A percentile compares a stretch with the other conserved stretches of the same genome.
Conservation (phyloP, 164 flowering plant species). For the Berberis vulgaris region DNA sequence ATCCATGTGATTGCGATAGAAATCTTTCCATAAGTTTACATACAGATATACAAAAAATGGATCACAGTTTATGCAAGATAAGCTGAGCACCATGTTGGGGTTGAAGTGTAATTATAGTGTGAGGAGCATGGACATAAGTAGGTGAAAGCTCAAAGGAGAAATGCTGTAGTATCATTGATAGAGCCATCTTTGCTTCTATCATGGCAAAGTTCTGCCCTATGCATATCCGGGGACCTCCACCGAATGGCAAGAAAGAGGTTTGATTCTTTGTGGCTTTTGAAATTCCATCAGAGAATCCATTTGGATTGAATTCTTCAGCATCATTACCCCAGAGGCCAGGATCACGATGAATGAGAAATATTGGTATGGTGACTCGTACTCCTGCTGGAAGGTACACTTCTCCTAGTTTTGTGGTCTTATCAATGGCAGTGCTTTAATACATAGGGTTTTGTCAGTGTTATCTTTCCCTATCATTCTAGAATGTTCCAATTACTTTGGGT, state of each 20-base stretch:
- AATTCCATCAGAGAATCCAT: constrained; percentile 4
- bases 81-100: constrained; percentile 5
- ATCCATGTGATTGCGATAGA: too few relatives aligned
- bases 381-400: constrained; percentile 2
- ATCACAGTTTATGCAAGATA: not conserved
- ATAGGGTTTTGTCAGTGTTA: too few relatives aligned
- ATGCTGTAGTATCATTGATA: constrained; percentile 1
- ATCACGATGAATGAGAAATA: constrained; percentile 1
- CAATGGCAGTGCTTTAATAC: not conserved
- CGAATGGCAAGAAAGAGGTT: constrained; percentile 2
- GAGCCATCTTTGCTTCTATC: constrained; percentile 3
- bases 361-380: not conserved
- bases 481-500: too few relatives aligned
- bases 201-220: constrained; percentile 4
- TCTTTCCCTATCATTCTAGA: too few relatives aligned
- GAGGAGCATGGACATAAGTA: constrained; percentile 3
- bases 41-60: too few relatives aligned
- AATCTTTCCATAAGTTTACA: too few relatives aligned
- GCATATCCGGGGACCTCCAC: constrained; percentile 6
- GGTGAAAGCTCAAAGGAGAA: constrained; percentile 6
- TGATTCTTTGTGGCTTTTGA: constrained; percentile 5
- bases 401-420: constrained; percentile 3
- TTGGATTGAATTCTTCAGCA: constrained; percentile 5
- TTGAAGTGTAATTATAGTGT: not conserved
- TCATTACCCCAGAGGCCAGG: constrained; percentile 6